Base-by-base conservation (phyloP, 345 rosid genomes). In the Eucalyptus camaldulensis region DNA sequence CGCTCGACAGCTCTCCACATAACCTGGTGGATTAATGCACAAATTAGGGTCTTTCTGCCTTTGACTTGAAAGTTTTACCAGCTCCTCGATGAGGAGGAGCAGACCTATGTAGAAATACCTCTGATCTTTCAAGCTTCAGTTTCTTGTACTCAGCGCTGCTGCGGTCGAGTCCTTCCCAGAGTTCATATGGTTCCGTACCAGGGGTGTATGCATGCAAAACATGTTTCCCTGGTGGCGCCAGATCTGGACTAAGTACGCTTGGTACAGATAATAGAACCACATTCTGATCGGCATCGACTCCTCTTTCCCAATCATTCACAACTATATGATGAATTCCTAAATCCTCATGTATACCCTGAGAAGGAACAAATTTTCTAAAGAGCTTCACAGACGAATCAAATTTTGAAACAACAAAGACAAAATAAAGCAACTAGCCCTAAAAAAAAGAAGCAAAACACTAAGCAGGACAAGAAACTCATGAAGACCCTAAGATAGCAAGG, bases 201-300 rank as follows among this genome's bases (percentile, higher is more conserved):
- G 99, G 99, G 27, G 95, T 93, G 88, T 96, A 97, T 62, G 99
- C 98, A 54, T 96, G 99, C 31, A 96, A 89, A 40, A 97, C 92
- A 90, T 96, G 99, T 91, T 97, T 96, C 19, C 97, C 97, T 25
- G 96, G 95, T 2, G 99, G 98, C 62, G 99, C 99, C 87, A 97
- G 94, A 89, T 94, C 93, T 9, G 96, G 96, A 90, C 97, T 96
- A 13, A 97, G 95, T 69, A 93, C 95, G 19, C 96, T 95, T 25
- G 99, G 99, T 50, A 97, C 93, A 49, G 99, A 97, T 89, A 97
- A 95, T 86, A 97, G 93, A 87, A 96, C 98, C 21, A 97, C 99
- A 87, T 97, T 97, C 92, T 97, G 98, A 90, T 96, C 98, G 13
- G 97, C 96, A 91, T 97, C 99, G 33, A 96, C 99, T 91, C 98